Base-by-base conservation (phyloP, 768 basidiomycete genomes). In the Steccherinum ochraceum region DNA sequence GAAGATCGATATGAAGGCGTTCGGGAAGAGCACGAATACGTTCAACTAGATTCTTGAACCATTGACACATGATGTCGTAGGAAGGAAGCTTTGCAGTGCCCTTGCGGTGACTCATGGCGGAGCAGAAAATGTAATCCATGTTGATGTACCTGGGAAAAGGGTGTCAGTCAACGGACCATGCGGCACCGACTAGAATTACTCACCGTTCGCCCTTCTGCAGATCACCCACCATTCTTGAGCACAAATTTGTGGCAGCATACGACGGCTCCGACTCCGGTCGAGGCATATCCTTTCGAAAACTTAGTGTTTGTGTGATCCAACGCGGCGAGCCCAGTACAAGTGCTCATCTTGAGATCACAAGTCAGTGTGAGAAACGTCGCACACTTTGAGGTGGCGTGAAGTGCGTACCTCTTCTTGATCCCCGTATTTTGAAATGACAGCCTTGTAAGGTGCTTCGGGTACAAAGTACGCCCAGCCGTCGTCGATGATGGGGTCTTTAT, bases 201-300 rank as follows among this genome's bases (percentile, higher is more conserved):
- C 45, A 65, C 62, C 57, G 25, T 39, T 65, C 61, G 3, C 64
- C 62, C n/a, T 57, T 55, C 46, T 64, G 61, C 2, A 65, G 46
- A 42, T 65, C 64, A 10, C 54, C 62, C 1, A 60, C 45, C 0
- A 40, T 55, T 58, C 2, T 56, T 50, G 2, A 45, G 48, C n/a
- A 62, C 46, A 13, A 64, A 47, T 7, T 52, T 61, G 46, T 66
- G 64, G 1, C 64, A 0, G 56, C 52, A 43, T 57, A n/a, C 58
- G 12, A 48, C 24, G 7, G 47, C 51, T 5, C 46, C 56, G 11
- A 61, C 55, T 0, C 60, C 58, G 21, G 56, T 57, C 1, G 55
- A 50, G 23, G 49, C 40, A n/a, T 48, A 39, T 12, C 50, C 48
- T 20, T 41, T 27, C 1, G 25, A 25, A 12, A 41, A 23, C 24